These are phyloP conservation scores for Cyphellophora europaea DNA, from an alignment of 2,329 filamentous ascomycete genomes.

Conservation along the genomic window DNA sequence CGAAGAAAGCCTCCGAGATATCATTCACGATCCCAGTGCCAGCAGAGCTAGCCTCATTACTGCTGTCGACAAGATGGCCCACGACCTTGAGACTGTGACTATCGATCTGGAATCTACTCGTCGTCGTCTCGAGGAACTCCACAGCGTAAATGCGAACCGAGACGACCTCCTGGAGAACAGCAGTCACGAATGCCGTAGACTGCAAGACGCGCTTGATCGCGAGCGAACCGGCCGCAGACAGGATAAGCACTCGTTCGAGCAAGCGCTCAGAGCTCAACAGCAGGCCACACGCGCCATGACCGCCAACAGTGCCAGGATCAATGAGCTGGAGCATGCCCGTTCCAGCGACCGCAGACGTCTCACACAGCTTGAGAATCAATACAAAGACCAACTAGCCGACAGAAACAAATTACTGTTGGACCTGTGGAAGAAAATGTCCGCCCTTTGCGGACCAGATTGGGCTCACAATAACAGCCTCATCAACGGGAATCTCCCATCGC, in stretches of 20 bases:
- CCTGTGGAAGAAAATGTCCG: constrained; percentile 83
- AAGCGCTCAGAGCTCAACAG: constrained; percentile 76
- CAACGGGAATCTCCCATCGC: constrained; percentile 73
- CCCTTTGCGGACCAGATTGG: constrained; percentile 86
- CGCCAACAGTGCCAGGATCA: constrained; percentile 72
- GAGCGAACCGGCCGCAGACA: constrained; percentile 77
- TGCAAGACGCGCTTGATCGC: constrained; percentile 83
- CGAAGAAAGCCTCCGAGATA: constrained; percentile 78
- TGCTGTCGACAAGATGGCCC: constrained; percentile 78
- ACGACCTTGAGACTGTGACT: constrained; percentile 74
- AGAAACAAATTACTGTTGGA: constrained; percentile 78
- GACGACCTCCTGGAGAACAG: constrained; percentile 82
- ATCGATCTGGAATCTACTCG: constrained; percentile 73
- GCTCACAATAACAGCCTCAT: constrained; percentile 80
- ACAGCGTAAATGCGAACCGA: constrained; percentile 79
- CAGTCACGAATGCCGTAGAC: constrained; percentile 72
- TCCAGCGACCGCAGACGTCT: constrained; percentile 71
- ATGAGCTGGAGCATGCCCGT: constrained; percentile 75
- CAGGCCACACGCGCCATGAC: constrained; percentile 79
- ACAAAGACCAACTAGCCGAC: constrained; percentile 80
- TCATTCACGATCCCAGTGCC: constrained; percentile 77
- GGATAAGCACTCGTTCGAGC: constrained; percentile 81
- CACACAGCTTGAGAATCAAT: constrained; percentile 63
- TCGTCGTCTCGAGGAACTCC: constrained; percentile 75
- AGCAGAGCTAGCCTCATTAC: constrained; percentile 78